Base-by-base conservation (phyloP, 257 asterid species). In the Lavandula angustifolia region DNA sequence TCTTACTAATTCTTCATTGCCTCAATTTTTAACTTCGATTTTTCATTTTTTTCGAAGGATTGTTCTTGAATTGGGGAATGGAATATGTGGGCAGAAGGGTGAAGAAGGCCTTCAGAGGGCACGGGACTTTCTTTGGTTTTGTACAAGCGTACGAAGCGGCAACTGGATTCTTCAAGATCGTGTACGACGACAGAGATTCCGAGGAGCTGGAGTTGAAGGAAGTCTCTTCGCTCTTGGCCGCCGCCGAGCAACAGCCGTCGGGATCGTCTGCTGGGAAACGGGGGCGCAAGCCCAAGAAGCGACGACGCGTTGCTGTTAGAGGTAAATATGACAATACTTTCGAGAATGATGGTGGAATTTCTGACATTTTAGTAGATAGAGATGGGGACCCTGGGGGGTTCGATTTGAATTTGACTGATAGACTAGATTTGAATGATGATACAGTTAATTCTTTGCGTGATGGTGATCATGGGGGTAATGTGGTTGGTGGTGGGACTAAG, bases 11-110 rank as follows among this genome's bases (percentile, higher is more conserved):
- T 22, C 32, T 40, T 68, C 37, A 12, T 50, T 58, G 51, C 22
- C 50, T 53, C 56, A 41, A 60, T 74, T 22, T 22, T 22, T 55
- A 29, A 18, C 48, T 32, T 40, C 71, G 42, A 13, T 53, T 58
- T 63, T 61, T 54, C 4, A n/a, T 50, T 62, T 10, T 65, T 74
- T 34, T 64, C 14, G 1, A 12, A 44, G 40, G 63, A 18, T 60
- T 64, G 5, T 53, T 73, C 74, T 62, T 78, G 78, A 74, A 55
- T 64, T 66, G 60, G 68, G 73, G 66, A 77, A 87, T 85, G 91
- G 95, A 91, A 79, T 81, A 61, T 58, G 79, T 86, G 55, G 98
- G 96, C 40, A 82, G 87, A 66, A 74, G 67, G 75, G 86, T 91
- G 87, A 83, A 72, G 78, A 88, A 84, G 75, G 74, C 77, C 69